A percentile compares a stretch with the other conserved stretches of the same genome.
Conservation (phyloP, 495 filamentous ascomycete genomes). For the Trichocladium antarcticum region DNA sequence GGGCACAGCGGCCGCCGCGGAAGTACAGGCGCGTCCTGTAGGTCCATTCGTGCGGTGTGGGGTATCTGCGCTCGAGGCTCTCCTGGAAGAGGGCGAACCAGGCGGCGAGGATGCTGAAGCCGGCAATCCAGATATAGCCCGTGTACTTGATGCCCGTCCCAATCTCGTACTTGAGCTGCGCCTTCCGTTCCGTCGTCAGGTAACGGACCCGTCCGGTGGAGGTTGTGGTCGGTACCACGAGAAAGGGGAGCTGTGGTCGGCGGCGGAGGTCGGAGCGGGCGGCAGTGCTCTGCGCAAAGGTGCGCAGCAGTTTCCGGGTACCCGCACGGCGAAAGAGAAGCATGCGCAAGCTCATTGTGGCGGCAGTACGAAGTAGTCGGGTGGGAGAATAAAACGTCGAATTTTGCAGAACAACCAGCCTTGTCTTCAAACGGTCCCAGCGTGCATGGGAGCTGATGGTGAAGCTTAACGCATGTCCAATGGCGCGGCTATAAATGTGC, state of each 20-base stretch:
- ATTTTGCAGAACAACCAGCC: background rate
- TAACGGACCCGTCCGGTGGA: constrained; percentile 49
- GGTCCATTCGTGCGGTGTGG: constrained; percentile 64
- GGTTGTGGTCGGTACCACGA: constrained; percentile 41
- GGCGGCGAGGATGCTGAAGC: constrained; percentile 42
- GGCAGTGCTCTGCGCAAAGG: constrained; percentile 20
- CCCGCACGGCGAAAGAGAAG: constrained; percentile 16
- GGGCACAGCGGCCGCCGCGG: constrained; percentile 47
- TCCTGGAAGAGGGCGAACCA: constrained; percentile 54
- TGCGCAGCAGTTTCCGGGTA: constrained; percentile 9
- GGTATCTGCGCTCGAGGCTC: constrained; percentile 59
- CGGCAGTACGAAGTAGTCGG: background rate
- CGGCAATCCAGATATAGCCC: constrained; percentile 44
- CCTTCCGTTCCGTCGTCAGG: constrained; percentile 63
- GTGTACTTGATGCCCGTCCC: constrained; percentile 50
- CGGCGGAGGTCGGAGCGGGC: constrained; percentile 10
- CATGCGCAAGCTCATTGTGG: constrained; percentile 20
- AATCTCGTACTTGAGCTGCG: constrained; percentile 54
- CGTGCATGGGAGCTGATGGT: background rate
- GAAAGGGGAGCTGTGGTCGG: constrained; percentile 75
- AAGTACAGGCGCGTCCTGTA: constrained; percentile 50
- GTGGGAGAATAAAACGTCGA: background rate
- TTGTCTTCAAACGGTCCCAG: background rate
- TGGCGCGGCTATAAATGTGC: background rate
- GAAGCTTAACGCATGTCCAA: background rate